These are phyloP conservation scores for Pseudoturritis turrita DNA, from an alignment of 345 rosid species.

Conservation along the genomic window DNA sequence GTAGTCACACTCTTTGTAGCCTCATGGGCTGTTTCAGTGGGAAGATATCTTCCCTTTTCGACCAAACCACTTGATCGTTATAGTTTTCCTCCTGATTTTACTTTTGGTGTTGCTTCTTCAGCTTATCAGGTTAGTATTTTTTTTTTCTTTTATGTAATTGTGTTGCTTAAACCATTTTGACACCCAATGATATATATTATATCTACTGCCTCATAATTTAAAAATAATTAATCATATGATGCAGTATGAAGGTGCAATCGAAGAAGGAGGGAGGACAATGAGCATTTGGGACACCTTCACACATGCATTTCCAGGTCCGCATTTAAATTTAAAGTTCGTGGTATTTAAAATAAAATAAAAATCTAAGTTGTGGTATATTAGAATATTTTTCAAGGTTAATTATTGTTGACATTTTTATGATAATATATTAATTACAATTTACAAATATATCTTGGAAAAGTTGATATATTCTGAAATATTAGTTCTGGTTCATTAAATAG, in stretches of 20 bases:
- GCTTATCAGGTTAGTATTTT: slow-evolving; percentile 30
- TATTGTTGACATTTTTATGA: too few relatives aligned
- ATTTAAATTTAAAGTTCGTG: not conserved
- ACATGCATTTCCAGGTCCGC: slow-evolving; percentile 30
- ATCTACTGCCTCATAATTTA: not conserved
- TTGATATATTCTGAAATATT: not conserved
- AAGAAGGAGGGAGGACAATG: slow-evolving; percentile 34
- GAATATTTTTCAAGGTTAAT: too few relatives aligned
- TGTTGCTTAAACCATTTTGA: not conserved
- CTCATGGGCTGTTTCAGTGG: not conserved
- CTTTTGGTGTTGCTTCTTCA: slow-evolving; percentile 35
- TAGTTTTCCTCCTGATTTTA: slow-evolving; percentile 27
- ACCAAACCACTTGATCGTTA: slow-evolving; percentile 13
- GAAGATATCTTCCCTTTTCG: slow-evolving; percentile 2
- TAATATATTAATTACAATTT: not conserved
- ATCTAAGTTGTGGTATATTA: too few relatives aligned
- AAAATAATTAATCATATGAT: not conserved
- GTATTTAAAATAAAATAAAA: too few relatives aligned
- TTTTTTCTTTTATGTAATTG: not conserved
- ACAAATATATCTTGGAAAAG: not conserved
- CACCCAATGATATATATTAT: not conserved
- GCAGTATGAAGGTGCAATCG: slow-evolving; percentile 40
- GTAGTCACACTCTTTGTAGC: not conserved
- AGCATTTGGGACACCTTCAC: slow-evolving; percentile 37
- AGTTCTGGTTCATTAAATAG: not conserved